Evolutionary conservation across 2,329 filamentous ascomycete species (phyloP), one percentile per base, ranked within the genome.

Genomic region (Basipetospora chlamydospora): DNA sequence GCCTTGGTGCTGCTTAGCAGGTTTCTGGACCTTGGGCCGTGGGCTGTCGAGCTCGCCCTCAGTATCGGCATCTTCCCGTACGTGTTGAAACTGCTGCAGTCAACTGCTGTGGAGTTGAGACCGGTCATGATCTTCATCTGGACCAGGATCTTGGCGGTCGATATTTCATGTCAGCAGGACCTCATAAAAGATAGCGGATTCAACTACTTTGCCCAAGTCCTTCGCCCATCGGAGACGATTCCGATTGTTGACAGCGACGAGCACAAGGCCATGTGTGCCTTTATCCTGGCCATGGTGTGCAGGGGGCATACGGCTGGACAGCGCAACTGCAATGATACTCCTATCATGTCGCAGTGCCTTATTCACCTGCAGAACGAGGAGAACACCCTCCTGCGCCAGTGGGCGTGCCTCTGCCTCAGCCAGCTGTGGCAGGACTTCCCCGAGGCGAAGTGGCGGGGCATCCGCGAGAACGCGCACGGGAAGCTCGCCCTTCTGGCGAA

Each of bases 101-200:
- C 90, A 4, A 88, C 92, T 32, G 90, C 90, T 0, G 73, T 85
- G 32, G 90, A 98, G 56, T 62, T 98, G 42, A 96, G 96, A 52
- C 88, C 90, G 0, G 87, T 96, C 41, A 96, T 98, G 90, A 87
- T 98, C 5, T 98, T 96, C 56, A 98, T 98, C 43, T 98, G 90
- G 90, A 87, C 90, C 5, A 75, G 90, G 33, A 85, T 98, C 29
- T 73, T 98, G 44, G 90, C 90, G 6, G 90, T 98, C 5, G 90
- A 98, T 51, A 78, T 90, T 41, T 84, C 83, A 1, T 95, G 90
- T 50, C 90, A 98, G 55, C 77, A 79, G 43, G 90, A 98, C 54
- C 65, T 98, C 10, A 75, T 96, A 47, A 96, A 96, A 58, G 90
- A 98, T 52, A 94, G 87, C 49, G 90, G 90, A 6, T 96, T 94